These are phyloP conservation scores for Phaeolepiota aurea DNA, from an alignment of 768 basidiomycete species.

Conservation along the genomic window DNA sequence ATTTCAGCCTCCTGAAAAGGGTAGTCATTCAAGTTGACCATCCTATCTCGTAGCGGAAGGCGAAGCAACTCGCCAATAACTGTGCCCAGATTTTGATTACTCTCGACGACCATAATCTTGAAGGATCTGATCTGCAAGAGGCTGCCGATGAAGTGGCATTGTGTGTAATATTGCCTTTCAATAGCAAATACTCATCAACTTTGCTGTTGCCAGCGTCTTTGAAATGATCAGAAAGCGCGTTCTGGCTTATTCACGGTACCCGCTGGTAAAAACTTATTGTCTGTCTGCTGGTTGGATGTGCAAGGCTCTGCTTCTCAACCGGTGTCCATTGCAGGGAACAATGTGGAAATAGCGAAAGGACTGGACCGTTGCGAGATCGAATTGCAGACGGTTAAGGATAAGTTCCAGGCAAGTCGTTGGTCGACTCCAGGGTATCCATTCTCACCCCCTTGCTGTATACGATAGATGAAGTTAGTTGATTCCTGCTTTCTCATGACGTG, in stretches of 20 bases:
- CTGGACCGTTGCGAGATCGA: conserved; percentile 35
- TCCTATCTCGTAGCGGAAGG: conserved; percentile 21
- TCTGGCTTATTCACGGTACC: conserved; percentile 28
- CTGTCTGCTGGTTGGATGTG: too few relatives aligned
- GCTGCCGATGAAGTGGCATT: conserved; percentile 33
- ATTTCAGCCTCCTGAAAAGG: too few relatives aligned
- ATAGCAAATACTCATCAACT: neutral
- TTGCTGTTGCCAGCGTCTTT: conserved; percentile 25
- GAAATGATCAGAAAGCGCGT: conserved; percentile 29
- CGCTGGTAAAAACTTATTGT: conserved; percentile 30
- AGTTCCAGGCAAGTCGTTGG: conserved; percentile 30
- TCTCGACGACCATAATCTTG: conserved; percentile 31
- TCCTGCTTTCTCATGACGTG: too few relatives aligned
- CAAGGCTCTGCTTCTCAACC: too few relatives aligned
- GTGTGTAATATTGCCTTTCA: conserved; percentile 20
- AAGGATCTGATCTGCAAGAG: conserved; percentile 29
- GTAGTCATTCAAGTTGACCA: neutral
- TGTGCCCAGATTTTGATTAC: conserved; percentile 30
- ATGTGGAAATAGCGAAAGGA: conserved; percentile 34
- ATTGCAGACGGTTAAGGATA: conserved; percentile 29
- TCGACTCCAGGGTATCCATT: neutral
- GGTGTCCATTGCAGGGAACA: conserved; percentile 39
- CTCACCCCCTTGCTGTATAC: neutral
- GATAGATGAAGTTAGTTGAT: conserved; percentile 17
- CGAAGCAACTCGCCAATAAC: conserved; percentile 29